Base-by-base conservation (phyloP, 306 rosid genomes). In the Vigna radiata region DNA sequence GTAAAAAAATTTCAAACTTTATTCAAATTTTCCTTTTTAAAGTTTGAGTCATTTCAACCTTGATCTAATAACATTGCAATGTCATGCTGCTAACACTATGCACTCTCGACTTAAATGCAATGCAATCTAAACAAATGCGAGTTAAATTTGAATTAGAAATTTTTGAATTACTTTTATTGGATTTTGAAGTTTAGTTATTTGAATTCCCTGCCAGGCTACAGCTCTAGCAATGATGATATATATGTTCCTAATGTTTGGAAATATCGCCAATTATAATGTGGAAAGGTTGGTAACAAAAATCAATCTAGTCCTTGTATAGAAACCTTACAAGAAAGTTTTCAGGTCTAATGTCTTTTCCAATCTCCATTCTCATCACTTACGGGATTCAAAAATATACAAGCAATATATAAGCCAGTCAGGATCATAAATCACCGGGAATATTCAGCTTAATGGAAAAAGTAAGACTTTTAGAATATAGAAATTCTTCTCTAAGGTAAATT, bases 121-220 rank as follows among this genome's bases (percentile, higher is more conserved):
- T 11, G 16, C 16, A 2, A 43, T 11, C 2, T 41, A 41, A 41
- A 41, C 46, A 62, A 72, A 23, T 39, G 44, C 13, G 44, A 2
- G 4, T 16, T 21, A 55, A 36, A 56, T 74, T 21, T 58, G 63
- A 68, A 11, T 49, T 16, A 19, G 41, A 73, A 55, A 23, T 53
- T 23, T 15, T 52, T 48, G 29, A 78, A 16, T 19, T 39, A 25
- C 6, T 72, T 72, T 41, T 72, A 23, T 52, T 63, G 59, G 61
- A 52, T 43, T 5, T 27, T 2, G 72, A 48, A 61, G 64, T 36
- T 49, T 33, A 79, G 44, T 16, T 33, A 60, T 60, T 78, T 46
- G 53, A 56, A 61, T 21, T 48, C 8, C 23, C 11, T 21, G 65
- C 60, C 60, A 59, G 15, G n/a, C 4, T 21, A 55, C 61, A 59